Percentiles rank a stretch among this genome's conserved stretches.
Conservation (phyloP, 2,329 filamentous ascomycete genomes). For the Xylariaceae sp. region DNA sequence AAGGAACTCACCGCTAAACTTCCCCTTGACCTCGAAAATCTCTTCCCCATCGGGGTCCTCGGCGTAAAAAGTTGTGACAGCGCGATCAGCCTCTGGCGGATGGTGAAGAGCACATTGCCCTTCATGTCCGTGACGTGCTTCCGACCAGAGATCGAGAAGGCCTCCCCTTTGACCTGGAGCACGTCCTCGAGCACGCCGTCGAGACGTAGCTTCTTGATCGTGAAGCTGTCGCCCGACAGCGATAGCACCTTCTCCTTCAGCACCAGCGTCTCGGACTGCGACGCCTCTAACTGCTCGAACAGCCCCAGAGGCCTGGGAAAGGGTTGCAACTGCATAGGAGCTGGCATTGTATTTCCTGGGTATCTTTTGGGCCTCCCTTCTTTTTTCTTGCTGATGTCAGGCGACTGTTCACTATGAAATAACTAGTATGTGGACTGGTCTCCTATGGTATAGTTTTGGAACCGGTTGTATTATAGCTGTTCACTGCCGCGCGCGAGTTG, state of each 20-base stretch:
- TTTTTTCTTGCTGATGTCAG: no score
- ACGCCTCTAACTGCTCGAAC: slow-evolving; percentile 35
- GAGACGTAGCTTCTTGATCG: slow-evolving; percentile 51
- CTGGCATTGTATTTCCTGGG: no score
- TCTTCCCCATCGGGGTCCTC: slow-evolving; percentile 41
- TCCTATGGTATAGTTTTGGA: no score
- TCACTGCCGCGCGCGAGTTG: no score
- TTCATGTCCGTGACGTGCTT: slow-evolving; percentile 51
- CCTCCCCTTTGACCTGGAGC: slow-evolving; percentile 51
- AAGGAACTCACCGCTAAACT: slow-evolving; percentile 42
- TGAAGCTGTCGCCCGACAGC: slow-evolving; percentile 58
- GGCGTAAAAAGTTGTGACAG: slow-evolving; percentile 48
- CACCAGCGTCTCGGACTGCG: slow-evolving; percentile 43
- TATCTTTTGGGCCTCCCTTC: no score
- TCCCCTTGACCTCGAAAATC: slow-evolving; percentile 51
- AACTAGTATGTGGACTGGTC: no score
- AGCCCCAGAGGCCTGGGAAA: slow-evolving; percentile 30
- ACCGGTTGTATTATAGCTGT: no score
- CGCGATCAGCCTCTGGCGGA: slow-evolving; percentile 47
- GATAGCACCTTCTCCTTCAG: slow-evolving; percentile 59
- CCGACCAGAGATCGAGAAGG: slow-evolving; percentile 46
- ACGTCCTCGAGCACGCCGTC: slow-evolving; percentile 52
- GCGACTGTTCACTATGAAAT: no score
- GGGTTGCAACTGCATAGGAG: slow-evolving; percentile 4
- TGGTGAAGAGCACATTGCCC: slow-evolving; percentile 52